These are phyloP conservation scores for Monosporozyma siamensis DNA, from an alignment of 805 yeast genomes.

Conservation along the genomic window DNA sequence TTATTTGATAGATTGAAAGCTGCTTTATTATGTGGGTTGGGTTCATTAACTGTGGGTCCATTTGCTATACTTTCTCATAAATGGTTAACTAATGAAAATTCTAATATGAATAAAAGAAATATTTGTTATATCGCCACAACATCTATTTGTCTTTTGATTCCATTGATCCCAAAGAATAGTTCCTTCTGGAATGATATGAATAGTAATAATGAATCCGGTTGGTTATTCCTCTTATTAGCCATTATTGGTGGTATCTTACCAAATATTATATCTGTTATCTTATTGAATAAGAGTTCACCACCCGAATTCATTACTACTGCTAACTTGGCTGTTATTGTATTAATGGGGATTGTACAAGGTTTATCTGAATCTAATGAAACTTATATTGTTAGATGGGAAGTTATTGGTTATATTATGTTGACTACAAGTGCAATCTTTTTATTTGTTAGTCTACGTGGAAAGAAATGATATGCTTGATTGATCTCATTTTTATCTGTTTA, in stretches of 20 bases:
- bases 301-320: slow-evolving; percentile 25
- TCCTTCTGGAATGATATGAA: background rate
- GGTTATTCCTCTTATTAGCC: slow-evolving; percentile 13
- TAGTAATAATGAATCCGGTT: slow-evolving; percentile 9
- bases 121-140: slow-evolving; percentile 15
- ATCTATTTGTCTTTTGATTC: slow-evolving; percentile 16
- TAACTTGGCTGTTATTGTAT: slow-evolving; percentile 21
- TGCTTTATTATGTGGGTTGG: slow-evolving; percentile 26
- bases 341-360: slow-evolving; percentile 26
- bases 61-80: slow-evolving; percentile 24
- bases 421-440: slow-evolving; percentile 19
- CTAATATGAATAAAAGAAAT: slow-evolving; percentile 5
- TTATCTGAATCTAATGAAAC: slow-evolving; percentile 22
- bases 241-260: slow-evolving; percentile 22
- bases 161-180: slow-evolving; percentile 14
- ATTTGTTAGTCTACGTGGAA: slow-evolving; percentile 7
- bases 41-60: slow-evolving; percentile 27
- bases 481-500: too few relatives aligned
- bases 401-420: slow-evolving; percentile 23
- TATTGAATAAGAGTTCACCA: slow-evolving; percentile 17
- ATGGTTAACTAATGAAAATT: slow-evolving; percentile 17
- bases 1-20: slow-evolving; percentile 30
- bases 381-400: slow-evolving; percentile 28
- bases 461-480: too few relatives aligned
- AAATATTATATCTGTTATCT: slow-evolving; percentile 17